Percentiles rank a stretch among this genome's conserved stretches.
These are phyloP conservation scores for Paspalum notatum DNA, from an alignment of 176 grass and related monocot species.

Conservation along the genomic window DNA sequence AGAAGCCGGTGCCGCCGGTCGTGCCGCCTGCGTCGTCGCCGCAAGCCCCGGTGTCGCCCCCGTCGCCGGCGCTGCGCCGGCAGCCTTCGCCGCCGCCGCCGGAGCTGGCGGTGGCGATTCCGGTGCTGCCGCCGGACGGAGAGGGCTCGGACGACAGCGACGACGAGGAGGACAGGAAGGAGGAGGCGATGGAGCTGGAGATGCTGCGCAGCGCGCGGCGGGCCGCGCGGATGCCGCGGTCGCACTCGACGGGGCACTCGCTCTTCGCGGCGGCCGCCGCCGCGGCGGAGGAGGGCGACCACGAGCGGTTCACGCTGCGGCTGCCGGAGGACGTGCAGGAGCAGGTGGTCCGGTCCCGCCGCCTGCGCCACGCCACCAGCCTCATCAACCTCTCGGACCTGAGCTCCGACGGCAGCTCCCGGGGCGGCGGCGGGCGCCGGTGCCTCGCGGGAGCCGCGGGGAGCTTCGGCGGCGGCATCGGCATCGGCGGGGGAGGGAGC, in stretches of 20 bases:
- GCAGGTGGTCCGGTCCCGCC: slow-evolving; percentile 56
- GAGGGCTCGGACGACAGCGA: slow-evolving; percentile 20
- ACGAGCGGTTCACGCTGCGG: slow-evolving; percentile 80
- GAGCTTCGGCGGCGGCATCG: slow-evolving; percentile 45
- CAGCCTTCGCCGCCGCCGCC: slow-evolving; percentile 27
- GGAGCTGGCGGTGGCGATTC: slow-evolving; percentile 41
- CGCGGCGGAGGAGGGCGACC: slow-evolving; percentile 36
- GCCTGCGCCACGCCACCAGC: slow-evolving; percentile 75
- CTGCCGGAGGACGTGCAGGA: slow-evolving; percentile 66
- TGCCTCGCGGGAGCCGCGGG: slow-evolving; percentile 13
- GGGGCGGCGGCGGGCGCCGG: slow-evolving; percentile 9
- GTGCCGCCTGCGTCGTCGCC: slow-evolving; percentile 19
- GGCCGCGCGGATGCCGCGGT: slow-evolving; percentile 55
- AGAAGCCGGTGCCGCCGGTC: slow-evolving; percentile 15
- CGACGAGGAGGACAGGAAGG: slow-evolving; percentile 53
- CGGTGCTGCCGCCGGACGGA: slow-evolving; percentile 11
- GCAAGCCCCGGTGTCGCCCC: too few species aligned
- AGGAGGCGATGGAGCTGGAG: slow-evolving; percentile 68
- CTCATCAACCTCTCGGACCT: slow-evolving; percentile 51
- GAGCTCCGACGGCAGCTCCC: slow-evolving; percentile 61
- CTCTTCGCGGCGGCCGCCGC: slow-evolving; percentile 18
- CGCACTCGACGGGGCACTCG: slow-evolving; percentile 57
- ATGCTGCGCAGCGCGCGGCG: slow-evolving; percentile 58
- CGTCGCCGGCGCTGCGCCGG: slow-evolving; percentile 10
- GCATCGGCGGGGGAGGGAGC: slow-evolving; percentile 42